Conservation (phyloP, 495 filamentous ascomycete genomes). For the Trichocladium uniseriatum region DNA sequence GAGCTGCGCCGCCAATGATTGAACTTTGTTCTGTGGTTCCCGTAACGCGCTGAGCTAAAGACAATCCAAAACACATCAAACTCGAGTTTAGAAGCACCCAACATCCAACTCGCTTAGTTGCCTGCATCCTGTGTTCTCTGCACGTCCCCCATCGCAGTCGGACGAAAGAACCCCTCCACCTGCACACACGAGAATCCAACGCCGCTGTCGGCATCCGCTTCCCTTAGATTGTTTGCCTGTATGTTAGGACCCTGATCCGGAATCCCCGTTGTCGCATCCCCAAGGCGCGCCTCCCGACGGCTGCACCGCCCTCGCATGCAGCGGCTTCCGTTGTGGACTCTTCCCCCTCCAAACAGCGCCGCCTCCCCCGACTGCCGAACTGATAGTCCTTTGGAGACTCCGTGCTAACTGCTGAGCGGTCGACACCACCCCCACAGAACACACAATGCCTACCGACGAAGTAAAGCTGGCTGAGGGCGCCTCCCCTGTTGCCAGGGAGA, state of each 20-base stretch:
- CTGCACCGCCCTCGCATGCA: neutral
- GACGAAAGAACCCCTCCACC: neutral
- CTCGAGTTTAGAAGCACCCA: neutral
- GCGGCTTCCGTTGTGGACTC: neutral
- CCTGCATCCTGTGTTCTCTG: neutral
- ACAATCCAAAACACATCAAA: neutral
- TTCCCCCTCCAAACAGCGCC: neutral
- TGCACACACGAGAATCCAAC: conserved; percentile 2
- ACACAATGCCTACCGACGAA: conserved; percentile 25
- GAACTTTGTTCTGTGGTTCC: neutral
- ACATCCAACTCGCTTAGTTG: neutral
- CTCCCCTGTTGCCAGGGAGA: conserved; percentile 29
- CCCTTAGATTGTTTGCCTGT: conserved; percentile 12
- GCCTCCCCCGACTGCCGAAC: neutral
- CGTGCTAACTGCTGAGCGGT: conserved; percentile 3
- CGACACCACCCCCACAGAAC: neutral
- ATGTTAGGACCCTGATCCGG: conserved; percentile 4
- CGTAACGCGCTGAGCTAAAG: conserved; percentile 1
- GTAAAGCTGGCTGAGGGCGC: conserved; percentile 13
- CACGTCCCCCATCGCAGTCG: neutral
- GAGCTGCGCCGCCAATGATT: conserved; percentile 6
- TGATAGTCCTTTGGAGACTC: neutral
- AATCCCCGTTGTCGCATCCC: neutral
- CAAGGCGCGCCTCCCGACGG: neutral
- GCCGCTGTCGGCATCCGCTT: neutral